Evolutionary conservation across 176 grass and related monocot species (phyloP), one percentile per base, ranked within the genome.

Genomic region (Triticum dicoccoides): DNA sequence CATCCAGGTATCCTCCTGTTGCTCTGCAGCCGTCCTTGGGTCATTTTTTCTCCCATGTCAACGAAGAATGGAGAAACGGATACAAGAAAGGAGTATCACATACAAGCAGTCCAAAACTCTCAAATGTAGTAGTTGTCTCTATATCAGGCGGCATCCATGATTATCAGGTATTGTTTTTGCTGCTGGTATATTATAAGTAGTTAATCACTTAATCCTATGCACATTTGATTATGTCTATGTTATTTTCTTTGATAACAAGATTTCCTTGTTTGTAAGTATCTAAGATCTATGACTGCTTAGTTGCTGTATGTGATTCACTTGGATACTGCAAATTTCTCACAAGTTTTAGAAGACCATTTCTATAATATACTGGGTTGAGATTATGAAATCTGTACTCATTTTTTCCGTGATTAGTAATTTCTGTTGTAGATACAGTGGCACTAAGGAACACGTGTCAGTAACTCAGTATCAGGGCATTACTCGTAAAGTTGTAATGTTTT

Each of bases 31-130:
- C 97, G 18, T 98, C 97, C 27, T 78, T 98, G 65, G 97, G 94
- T 76, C 94, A 96, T 62, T 96, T 94, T 87, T 98, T 92, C 90
- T 92, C 94, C 24, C 84, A 88, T 81, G 97, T 98, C 56, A 98
- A 98, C 90, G 84, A 85, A 87, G 87, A 96, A 88, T 98, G 97
- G 97, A 96, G 82, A 92, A 94, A 96, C 62, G 94, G 94, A 80
- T 98, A 95, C 82, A 85, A 37, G 77, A 78, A 39, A 75, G 80
- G 88, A 58, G 83, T 67, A 64, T 86, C 84, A 54, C 82, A 18
- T 69, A 70, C 47, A 86, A 87, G 61, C 15, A 86, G 38, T 86
- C 63, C 85, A 39, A 92, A 92, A 56, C 82, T 98, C 82, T 92
- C 92, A 65, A 87, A 98, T 92, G 90, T 96, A 29, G 82, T 98